Conservation (phyloP, 2,329 filamentous ascomycete species). For the Colletotrichum gigasporum region DNA sequence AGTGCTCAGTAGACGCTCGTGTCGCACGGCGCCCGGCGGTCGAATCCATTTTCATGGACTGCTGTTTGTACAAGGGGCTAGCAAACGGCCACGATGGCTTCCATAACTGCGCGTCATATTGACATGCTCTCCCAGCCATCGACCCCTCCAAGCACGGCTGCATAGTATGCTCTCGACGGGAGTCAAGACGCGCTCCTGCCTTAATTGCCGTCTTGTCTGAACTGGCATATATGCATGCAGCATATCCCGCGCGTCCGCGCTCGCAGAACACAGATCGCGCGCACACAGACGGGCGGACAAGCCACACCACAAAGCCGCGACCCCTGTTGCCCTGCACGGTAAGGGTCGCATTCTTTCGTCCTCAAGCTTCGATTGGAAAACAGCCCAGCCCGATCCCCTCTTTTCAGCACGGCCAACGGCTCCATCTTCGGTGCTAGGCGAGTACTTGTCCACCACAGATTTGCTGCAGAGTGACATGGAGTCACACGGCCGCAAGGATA, state of each 20-base stretch:
- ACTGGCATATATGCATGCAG: not conserved
- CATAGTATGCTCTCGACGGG: no score
- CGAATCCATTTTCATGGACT: no score
- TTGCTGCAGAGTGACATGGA: conserved; percentile 12
- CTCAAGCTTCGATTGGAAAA: conserved; percentile 12
- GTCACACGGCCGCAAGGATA: not conserved
- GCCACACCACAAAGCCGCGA: not conserved
- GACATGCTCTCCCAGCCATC: not conserved
- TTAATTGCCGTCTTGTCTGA: not conserved
- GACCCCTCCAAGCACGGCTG: no score
- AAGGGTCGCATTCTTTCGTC: not conserved
- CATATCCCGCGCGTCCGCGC: not conserved
- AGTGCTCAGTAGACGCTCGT: no score
- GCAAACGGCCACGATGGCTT: no score
- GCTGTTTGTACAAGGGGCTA: no score
- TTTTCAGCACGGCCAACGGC: conserved; percentile 11
- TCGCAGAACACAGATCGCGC: not conserved
- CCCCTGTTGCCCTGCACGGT: not conserved
- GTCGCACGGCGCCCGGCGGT: no score
- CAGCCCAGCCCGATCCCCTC: conserved; percentile 4
- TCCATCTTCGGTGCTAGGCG: not conserved
- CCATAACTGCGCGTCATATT: no score
- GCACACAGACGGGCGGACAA: not conserved
- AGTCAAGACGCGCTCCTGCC: no score
- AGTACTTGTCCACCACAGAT: conserved; percentile 3